A percentile compares a stretch with the other conserved stretches of the same genome.
These are phyloP conservation scores for Asterophora parasitica DNA, from an alignment of 768 basidiomycete species.

Conservation along the genomic window DNA sequence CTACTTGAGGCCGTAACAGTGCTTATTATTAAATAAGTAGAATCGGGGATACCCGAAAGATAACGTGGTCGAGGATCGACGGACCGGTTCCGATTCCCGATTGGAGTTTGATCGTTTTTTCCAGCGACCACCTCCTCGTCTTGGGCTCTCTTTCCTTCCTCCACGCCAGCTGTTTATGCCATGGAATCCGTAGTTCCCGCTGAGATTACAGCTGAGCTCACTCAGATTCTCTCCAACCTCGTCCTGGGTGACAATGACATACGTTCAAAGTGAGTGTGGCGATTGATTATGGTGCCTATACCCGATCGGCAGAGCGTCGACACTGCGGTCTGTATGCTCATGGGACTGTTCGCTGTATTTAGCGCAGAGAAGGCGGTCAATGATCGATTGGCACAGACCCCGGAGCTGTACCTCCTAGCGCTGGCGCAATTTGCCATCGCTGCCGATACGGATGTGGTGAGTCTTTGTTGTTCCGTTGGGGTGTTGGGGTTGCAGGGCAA, in stretches of 20 bases:
- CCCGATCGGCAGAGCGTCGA: too few species aligned
- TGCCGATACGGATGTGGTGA: conserved; percentile 75
- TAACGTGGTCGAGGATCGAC: too few species aligned
- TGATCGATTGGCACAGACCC: conserved; percentile 70
- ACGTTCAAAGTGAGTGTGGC: conserved; percentile 53
- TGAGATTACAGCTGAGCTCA: conserved; percentile 71
- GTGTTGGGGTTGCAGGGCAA: neutral
- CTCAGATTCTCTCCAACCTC: conserved; percentile 81
- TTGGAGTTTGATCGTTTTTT: too few species aligned
- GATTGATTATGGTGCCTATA: neutral
- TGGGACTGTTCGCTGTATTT: neutral
- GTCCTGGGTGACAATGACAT: conserved; percentile 83
- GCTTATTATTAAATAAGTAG: too few species aligned
- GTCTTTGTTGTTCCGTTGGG: conserved; percentile 22
- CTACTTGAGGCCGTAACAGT: too few species aligned
- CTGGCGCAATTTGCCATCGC: conserved; percentile 74
- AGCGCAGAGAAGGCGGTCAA: conserved; percentile 82
- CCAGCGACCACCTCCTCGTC: too few species aligned
- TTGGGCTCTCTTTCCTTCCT: too few species aligned
- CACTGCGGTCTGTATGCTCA: too few species aligned
- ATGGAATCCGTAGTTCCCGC: conserved; percentile 55
- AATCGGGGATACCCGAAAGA: too few species aligned
- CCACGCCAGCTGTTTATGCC: neutral
- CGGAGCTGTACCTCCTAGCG: conserved; percentile 75
- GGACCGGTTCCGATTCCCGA: too few species aligned